Percentiles rank a stretch among this genome's conserved stretches.
Conservation (phyloP, 345 rosid genomes). For the Anacardium occidentale region DNA sequence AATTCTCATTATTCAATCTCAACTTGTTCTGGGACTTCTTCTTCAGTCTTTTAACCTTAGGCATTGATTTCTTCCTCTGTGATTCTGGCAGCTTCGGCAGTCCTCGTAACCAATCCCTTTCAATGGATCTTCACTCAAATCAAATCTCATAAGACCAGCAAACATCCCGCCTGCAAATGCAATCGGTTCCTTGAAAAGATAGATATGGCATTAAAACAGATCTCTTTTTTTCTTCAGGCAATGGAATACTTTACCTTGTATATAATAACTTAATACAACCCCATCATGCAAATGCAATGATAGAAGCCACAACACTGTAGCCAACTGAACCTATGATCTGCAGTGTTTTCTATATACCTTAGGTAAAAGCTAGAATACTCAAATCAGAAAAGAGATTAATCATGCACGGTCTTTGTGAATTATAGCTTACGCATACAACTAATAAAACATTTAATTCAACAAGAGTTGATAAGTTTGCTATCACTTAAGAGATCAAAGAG, state of each 20-base stretch:
- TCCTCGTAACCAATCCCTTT: too few relatives aligned
- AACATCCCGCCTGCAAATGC: too few relatives aligned
- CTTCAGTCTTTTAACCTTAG: slow-evolving; percentile 32
- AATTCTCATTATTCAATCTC: too few relatives aligned
- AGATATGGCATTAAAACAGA: too few relatives aligned
- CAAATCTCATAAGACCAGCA: too few relatives aligned
- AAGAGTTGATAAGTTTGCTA: neutral
- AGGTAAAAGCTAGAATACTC: neutral
- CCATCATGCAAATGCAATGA: too few relatives aligned
- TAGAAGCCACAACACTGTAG: neutral
- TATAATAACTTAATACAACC: too few relatives aligned
- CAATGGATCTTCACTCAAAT: too few relatives aligned
- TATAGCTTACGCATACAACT: neutral
- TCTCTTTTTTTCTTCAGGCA: too few relatives aligned
- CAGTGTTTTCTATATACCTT: neutral
- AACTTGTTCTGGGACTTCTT: slow-evolving; percentile 38
- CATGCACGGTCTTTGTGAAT: neutral
- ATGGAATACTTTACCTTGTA: too few relatives aligned
- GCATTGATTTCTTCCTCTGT: slow-evolving; percentile 39
- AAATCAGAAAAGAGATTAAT: neutral
- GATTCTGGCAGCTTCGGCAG: slow-evolving; percentile 55
- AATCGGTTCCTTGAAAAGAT: too few relatives aligned
- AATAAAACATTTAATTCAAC: neutral
- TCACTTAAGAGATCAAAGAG: neutral
- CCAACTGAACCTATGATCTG: neutral